These are phyloP conservation scores for Limnanthes douglasii DNA, from an alignment of 345 rosid genomes.

Conservation along the genomic window DNA sequence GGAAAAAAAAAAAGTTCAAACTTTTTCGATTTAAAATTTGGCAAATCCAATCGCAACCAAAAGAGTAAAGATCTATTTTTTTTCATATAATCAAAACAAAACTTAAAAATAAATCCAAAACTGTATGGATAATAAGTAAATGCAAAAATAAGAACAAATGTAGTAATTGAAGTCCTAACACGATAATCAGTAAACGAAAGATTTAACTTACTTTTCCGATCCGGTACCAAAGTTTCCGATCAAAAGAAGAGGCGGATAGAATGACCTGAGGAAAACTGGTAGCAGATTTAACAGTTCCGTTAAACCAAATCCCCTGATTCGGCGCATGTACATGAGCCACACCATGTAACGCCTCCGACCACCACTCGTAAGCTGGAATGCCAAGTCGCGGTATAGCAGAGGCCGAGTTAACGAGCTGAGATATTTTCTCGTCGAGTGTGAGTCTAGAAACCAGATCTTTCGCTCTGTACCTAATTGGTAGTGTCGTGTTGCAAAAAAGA, in stretches of 20 bases:
- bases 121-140: no score
- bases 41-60: no score
- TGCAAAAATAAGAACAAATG: no score
- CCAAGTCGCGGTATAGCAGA: constrained; percentile 64
- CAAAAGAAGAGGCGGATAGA: constrained; percentile 68
- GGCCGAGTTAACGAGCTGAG: constrained; percentile 63
- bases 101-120: no score
- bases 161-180: no score
- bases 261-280: constrained; percentile 93
- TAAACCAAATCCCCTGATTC: constrained; percentile 39
- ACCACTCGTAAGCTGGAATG: constrained; percentile 73
- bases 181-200: neutral
- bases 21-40: no score
- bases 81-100: no score
- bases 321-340: constrained; percentile 28
- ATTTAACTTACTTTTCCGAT: constrained; percentile 46
- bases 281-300: constrained; percentile 40
- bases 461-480: constrained; percentile 40
- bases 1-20: no score
- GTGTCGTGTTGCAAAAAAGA: constrained; percentile 39
- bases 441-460: constrained; percentile 58
- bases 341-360: constrained; percentile 93
- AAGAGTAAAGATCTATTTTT: no score
- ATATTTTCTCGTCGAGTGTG: constrained; percentile 64
- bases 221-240: constrained; percentile 59